These are phyloP conservation scores for Daldinia loculata DNA, from an alignment of 495 filamentous ascomycete species.

Conservation along the genomic window DNA sequence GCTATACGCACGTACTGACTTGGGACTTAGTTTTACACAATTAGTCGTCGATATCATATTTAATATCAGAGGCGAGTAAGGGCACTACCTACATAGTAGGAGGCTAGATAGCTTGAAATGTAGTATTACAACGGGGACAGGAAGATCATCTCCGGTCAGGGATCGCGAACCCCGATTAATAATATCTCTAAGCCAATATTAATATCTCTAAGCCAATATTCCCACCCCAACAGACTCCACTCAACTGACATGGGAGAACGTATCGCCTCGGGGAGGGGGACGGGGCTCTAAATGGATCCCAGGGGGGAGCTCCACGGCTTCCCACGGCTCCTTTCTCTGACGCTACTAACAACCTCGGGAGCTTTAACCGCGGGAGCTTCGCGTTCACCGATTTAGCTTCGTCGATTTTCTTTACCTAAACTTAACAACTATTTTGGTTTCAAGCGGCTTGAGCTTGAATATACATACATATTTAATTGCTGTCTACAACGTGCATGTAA, in stretches of 20 bases:
- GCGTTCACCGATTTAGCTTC: neutral
- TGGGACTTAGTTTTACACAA: neutral
- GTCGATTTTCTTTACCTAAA: neutral
- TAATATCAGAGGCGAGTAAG: neutral
- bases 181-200: neutral
- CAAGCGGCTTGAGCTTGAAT: neutral
- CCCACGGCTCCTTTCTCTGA: slow-evolving; percentile 1
- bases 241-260: no score
- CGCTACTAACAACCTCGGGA: slow-evolving; percentile 2
- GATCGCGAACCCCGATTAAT: slow-evolving; percentile 6
- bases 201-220: no score
- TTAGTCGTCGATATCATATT: neutral
- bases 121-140: neutral
- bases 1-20: neutral
- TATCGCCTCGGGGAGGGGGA: neutral
- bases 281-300: neutral
- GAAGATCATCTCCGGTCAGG: slow-evolving; percentile 1
- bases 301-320: neutral
- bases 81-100: neutral
- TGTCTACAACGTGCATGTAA: neutral
- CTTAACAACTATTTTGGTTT: neutral
- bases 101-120: neutral
- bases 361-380: slow-evolving; percentile 6
- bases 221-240: neutral
- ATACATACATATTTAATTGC: neutral